A percentile compares a stretch with the other conserved stretches of the same genome.
These are phyloP conservation scores for Cryptococcus sp. DNA, from an alignment of 1,284 basidiomycete species.

Conservation along the genomic window DNA sequence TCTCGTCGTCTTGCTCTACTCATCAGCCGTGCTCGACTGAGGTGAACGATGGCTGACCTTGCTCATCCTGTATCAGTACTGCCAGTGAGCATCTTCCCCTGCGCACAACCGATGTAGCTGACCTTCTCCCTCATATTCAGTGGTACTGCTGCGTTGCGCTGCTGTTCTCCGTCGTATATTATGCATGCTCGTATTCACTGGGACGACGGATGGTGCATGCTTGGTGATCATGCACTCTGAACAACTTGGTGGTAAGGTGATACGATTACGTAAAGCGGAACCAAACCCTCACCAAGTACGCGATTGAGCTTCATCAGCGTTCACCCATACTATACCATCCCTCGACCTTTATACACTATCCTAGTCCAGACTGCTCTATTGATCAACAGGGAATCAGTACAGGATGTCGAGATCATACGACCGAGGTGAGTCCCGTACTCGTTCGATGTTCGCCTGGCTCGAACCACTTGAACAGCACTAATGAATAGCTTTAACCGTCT, in stretches of 20 bases:
- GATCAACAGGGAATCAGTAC: neutral
- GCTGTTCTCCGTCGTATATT: slow-evolving; percentile 11
- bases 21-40: neutral
- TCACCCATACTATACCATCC: neutral
- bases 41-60: slow-evolving; percentile 15
- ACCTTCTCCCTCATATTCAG: slow-evolving; percentile 8
- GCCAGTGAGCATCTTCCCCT: slow-evolving; percentile 1
- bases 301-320: neutral
- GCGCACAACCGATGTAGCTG: neutral
- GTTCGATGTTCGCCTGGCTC: neutral
- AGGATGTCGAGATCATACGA: slow-evolving; percentile 50
- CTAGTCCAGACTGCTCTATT: neutral
- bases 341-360: neutral
- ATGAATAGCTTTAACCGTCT: slow-evolving; percentile 66
- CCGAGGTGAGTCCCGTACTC: slow-evolving; percentile 37
- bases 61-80: slow-evolving; percentile 13
- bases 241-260: neutral
- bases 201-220: neutral
- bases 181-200: neutral
- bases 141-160: slow-evolving; percentile 10
- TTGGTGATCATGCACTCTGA: neutral
- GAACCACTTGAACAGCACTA: neutral
- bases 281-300: too few species aligned
- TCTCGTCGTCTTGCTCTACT: slow-evolving; percentile 38
- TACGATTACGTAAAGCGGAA: neutral